A percentile compares a stretch with the other conserved stretches of the same genome.
Evolutionary conservation across 2,329 filamentous ascomycete species (phyloP).

Genomic region (Huntiella savannae): DNA sequence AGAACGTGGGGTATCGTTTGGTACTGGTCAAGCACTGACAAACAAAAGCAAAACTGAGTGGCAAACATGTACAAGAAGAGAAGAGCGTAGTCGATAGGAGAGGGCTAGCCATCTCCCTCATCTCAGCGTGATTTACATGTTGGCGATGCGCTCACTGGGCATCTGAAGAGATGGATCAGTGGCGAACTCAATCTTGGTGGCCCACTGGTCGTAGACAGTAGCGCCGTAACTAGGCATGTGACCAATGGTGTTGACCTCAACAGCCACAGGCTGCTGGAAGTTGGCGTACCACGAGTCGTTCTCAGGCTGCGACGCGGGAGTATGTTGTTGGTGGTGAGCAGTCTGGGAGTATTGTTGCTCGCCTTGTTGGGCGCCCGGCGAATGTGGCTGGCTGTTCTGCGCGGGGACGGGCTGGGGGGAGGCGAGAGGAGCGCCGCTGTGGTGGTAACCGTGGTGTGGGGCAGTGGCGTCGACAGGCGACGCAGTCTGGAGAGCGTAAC

Average conservation of each 20-base stretch:
- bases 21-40: constrained; percentile 11
- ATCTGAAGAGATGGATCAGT: constrained; percentile 39
- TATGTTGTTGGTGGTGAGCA: constrained; percentile 14
- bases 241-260: constrained; percentile 36
- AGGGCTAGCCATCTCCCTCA: too few species aligned
- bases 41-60: constrained; percentile 9
- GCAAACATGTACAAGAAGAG: constrained; percentile 6
- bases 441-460: constrained; percentile 15
- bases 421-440: constrained; percentile 9
- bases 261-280: constrained; percentile 30
- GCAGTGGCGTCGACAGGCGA: constrained; percentile 26
- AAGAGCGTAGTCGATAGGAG: not conserved
- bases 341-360: constrained; percentile 20
- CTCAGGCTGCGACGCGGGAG: constrained; percentile 22
- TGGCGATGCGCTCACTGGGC: constrained; percentile 38
- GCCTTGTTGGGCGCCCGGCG: constrained; percentile 13
- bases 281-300: constrained; percentile 33
- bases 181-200: constrained; percentile 33
- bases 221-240: constrained; percentile 30
- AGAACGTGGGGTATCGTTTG: constrained; percentile 12
- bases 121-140: constrained; percentile 22
- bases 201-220: constrained; percentile 34
- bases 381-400: constrained; percentile 19
- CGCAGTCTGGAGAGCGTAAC: constrained; percentile 28
- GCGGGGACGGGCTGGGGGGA: constrained; percentile 19